Conservation (phyloP, 306 rosid species). For the Rubus idaeus region DNA sequence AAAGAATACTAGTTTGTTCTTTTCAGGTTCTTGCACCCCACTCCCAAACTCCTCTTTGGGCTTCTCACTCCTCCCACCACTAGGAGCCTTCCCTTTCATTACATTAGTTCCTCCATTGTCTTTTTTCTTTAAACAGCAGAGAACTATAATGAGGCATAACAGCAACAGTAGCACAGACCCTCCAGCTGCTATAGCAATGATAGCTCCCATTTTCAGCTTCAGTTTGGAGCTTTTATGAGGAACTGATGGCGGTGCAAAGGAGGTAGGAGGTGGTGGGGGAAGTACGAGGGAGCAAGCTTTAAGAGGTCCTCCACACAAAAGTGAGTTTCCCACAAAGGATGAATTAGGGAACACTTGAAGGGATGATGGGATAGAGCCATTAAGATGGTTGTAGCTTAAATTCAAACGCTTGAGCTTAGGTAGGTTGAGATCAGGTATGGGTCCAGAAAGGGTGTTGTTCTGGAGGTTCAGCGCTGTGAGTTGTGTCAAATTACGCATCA, state of each 20-base stretch:
- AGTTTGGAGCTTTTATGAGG: slow-evolving; percentile 47
- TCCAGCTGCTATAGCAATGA: slow-evolving; percentile 82
- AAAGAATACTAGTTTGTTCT: slow-evolving; percentile 80
- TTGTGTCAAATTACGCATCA: slow-evolving; percentile 57
- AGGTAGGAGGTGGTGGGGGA: slow-evolving; percentile 51
- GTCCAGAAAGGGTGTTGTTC: slow-evolving; percentile 76
- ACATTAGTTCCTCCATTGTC: slow-evolving; percentile 31
- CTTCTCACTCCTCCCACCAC: slow-evolving; percentile 74
- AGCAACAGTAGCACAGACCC: slow-evolving; percentile 55
- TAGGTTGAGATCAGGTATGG: slow-evolving; percentile 63
- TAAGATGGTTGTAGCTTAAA: slow-evolving; percentile 79
- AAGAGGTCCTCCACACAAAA: slow-evolving; percentile 75
- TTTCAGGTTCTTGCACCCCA: slow-evolving; percentile 88
- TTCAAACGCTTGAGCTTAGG: slow-evolving; percentile 61
- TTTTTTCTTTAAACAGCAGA: slow-evolving; percentile 62
- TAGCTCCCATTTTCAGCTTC: slow-evolving; percentile 55
- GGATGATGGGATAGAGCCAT: slow-evolving; percentile 72
- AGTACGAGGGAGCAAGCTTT: slow-evolving; percentile 50
- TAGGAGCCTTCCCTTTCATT: slow-evolving; percentile 58
- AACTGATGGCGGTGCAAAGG: slow-evolving; percentile 37
- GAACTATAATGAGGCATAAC: slow-evolving; percentile 48
- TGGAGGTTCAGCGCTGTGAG: slow-evolving; percentile 70
- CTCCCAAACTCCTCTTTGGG: slow-evolving; percentile 87
- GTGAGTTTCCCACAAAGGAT: slow-evolving; percentile 72
- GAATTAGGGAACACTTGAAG: slow-evolving; percentile 61